Percentiles rank a stretch among this genome's conserved stretches.
phyloP scores from a whole-genome alignment of 2,329 filamentous ascomycete genomes.

The Monosporascus ibericus region DNA sequence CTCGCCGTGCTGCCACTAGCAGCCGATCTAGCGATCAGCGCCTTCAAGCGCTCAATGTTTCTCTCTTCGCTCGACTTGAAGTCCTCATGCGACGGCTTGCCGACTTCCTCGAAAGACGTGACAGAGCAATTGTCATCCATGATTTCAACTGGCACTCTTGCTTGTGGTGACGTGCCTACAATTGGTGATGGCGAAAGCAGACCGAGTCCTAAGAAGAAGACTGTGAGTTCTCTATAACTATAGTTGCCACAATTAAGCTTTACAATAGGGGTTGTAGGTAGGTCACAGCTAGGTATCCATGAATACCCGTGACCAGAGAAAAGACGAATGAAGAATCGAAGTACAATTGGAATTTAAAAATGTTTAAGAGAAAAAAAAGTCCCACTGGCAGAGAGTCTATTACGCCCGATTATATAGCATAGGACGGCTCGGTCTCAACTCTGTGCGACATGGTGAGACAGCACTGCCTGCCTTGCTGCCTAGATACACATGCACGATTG shows the following conservation, averaged over 20 bases:
- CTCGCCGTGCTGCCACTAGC: constrained; percentile 2
- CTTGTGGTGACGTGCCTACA: neutral
- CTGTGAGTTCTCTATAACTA: too few relatives aligned
- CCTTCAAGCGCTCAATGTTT: constrained; percentile 9
- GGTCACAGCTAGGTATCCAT: too few relatives aligned
- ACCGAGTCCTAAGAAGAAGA: too few relatives aligned
- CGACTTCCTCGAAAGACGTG: constrained; percentile 29
- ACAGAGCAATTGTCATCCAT: constrained; percentile 25
- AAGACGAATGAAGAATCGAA: neutral
- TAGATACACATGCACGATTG: neutral
- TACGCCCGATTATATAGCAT: neutral
- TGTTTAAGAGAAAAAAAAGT: neutral
- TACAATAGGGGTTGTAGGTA: too few relatives aligned
- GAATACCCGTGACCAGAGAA: neutral
- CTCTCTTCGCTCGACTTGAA: constrained; percentile 4
- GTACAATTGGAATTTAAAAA: neutral
- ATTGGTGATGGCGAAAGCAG: neutral
- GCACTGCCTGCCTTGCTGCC: constrained; percentile 5
- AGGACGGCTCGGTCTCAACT: neutral
- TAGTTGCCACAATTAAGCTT: too few relatives aligned
- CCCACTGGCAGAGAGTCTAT: constrained; percentile 1
- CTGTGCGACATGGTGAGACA: neutral
- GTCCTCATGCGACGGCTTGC: neutral
- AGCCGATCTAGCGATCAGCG: constrained; percentile 9
- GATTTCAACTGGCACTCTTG: neutral